These are phyloP conservation scores for Argentina anserina DNA, from an alignment of 306 rosid species.

Conservation along the genomic window DNA sequence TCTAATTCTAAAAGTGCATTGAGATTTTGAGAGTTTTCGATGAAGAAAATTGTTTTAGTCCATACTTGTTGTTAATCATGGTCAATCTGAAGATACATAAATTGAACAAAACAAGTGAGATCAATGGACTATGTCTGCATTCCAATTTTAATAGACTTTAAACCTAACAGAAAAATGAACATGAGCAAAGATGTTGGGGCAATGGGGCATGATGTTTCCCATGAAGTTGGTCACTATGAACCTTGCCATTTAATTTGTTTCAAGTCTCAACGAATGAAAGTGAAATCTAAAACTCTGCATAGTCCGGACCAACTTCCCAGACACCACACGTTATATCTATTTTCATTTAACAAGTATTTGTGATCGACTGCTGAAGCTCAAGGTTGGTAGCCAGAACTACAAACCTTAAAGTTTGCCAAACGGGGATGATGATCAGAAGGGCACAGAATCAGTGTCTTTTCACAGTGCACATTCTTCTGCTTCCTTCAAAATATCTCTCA, in stretches of 20 bases:
- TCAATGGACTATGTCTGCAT: too few relatives aligned
- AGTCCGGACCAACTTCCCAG: too few relatives aligned
- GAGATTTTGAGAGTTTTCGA: neutral
- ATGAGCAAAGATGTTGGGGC: neutral
- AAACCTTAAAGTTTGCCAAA: too few relatives aligned
- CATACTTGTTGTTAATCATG: neutral
- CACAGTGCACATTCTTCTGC: neutral
- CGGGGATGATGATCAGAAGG: neutral
- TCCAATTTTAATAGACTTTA: neutral
- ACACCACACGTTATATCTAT: neutral
- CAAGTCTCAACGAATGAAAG: neutral
- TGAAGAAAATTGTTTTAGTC: neutral
- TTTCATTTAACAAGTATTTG: neutral
- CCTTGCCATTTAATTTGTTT: too few relatives aligned
- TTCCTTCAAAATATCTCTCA: neutral
- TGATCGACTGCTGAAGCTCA: neutral
- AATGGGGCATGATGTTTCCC: neutral
- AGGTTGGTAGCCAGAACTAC: neutral
- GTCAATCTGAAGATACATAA: too few relatives aligned
- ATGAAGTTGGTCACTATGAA: too few relatives aligned
- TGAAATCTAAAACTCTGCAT: too few relatives aligned
- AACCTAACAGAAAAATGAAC: neutral
- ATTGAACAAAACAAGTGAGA: too few relatives aligned
- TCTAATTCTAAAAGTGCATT: neutral
- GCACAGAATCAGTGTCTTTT: neutral